Conservation (phyloP, 2,329 filamentous ascomycete species). For the Rutstroemia sp. region DNA sequence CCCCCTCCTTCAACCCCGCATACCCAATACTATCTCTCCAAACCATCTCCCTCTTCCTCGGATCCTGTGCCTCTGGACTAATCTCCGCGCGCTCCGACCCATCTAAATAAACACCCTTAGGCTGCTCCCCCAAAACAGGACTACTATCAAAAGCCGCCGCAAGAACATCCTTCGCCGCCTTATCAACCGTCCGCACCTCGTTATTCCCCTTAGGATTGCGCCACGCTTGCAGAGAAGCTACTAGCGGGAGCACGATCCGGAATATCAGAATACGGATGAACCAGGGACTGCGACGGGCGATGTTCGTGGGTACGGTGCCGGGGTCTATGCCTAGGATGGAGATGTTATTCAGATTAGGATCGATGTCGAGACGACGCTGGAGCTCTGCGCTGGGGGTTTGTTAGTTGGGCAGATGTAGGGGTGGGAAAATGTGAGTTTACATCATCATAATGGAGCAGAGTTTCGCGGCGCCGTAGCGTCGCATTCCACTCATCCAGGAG, state of each 20-base stretch:
- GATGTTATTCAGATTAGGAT: conserved; percentile 30
- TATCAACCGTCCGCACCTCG: conserved; percentile 24
- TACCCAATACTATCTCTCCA: conserved; percentile 29
- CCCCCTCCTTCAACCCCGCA: not conserved
- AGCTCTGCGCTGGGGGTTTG: conserved; percentile 1
- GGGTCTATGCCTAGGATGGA: conserved; percentile 34
- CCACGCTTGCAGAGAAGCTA: conserved; percentile 22
- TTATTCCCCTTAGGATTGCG: conserved; percentile 21
- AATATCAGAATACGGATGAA: conserved; percentile 20
- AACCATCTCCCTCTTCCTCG: conserved; percentile 25
- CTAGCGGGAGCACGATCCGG: conserved; percentile 21
- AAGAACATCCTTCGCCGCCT: conserved; percentile 31
- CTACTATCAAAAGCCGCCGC: conserved; percentile 29
- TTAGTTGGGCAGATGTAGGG: not conserved
- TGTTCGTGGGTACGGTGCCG: conserved; percentile 31
- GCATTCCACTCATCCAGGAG: not conserved
- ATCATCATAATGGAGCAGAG: conserved; percentile 1
- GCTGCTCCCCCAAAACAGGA: conserved; percentile 19
- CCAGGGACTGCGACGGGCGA: conserved; percentile 24
- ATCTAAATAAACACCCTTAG: conserved; percentile 30
- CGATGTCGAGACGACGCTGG: conserved; percentile 14
- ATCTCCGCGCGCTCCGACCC: conserved; percentile 28
- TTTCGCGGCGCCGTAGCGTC: conserved; percentile 12
- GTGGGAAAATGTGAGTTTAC: not conserved
- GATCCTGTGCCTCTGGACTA: conserved; percentile 28